Conservation (phyloP, 2,329 filamentous ascomycete genomes). For the Aspergillus ustus region DNA sequence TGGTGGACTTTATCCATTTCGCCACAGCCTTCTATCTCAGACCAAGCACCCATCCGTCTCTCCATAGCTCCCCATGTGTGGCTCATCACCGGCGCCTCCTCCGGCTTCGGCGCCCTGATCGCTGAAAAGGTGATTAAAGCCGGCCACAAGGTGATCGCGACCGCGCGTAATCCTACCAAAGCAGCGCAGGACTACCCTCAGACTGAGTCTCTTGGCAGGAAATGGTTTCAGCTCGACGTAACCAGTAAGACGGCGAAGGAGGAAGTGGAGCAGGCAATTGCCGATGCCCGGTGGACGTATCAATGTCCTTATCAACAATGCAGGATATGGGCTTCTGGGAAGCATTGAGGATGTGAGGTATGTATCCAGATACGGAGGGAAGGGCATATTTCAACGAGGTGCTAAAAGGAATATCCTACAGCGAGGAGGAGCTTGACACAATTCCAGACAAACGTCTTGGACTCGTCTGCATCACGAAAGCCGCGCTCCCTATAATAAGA, state of each 20-base stretch:
- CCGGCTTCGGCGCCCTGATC: neutral
- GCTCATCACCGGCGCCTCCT: conserved; percentile 7
- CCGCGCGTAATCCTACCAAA: neutral
- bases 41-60: neutral
- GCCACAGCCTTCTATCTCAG: no score
- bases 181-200: neutral
- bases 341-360: neutral
- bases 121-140: neutral
- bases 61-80: neutral
- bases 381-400: no score
- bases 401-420: no score
- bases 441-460: no score
- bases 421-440: no score
- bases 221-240: conserved; percentile 5
- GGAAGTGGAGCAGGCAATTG: neutral
- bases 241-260: neutral
- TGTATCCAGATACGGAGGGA: no score
- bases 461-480: no score
- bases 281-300: neutral
- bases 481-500: no score
- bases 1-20: no score
- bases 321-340: conserved; percentile 3
- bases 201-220: neutral
- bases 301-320: conserved; percentile 15
- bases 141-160: conserved; percentile 5